Evolutionary conservation across 371 early-diverging fungal species (phyloP), one percentile per base, ranked within the genome.

Genomic region (Mortierella sp.): DNA sequence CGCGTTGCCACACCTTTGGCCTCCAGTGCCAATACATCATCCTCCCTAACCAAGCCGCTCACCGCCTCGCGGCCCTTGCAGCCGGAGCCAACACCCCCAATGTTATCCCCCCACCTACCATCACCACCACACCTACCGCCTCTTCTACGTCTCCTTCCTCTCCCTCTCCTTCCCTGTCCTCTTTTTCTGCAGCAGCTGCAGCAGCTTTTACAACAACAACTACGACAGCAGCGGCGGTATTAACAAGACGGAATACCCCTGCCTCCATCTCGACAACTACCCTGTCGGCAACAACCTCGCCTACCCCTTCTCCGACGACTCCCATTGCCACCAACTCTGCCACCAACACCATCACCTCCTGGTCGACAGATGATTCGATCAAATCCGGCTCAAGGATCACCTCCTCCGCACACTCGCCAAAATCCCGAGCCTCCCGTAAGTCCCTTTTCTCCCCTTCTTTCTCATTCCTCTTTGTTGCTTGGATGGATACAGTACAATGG

Each of bases 11-110:
- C 41, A 77, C 82, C 71, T 85, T 85, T 58, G 81, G 82, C 44
- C 79, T 85, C 21, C 78, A 78, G 79, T 85, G 85, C 76, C 82
- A 85, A 48, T 85, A 85, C 77, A 85, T 81, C 48, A 75, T 81
- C 68, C 85, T 85, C 24, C 85, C 85, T 32, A 85, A 85, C 63
- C 85, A 85, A 54, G 79, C 82, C 18, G 79, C 85, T 60, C 79
- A 81, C 24, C 46, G 85, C 46, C 74, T 79, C 32, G 82, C 82
- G 1, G 70, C 75, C 60, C 27, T 78, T 32, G 68, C 94, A 71
- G 55, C 75, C n/a, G 60, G 70, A 68, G 68, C 24, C 32, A 70
- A 43, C 71, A 46, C 70, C 6, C 41, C 43, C 21, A 51, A 70
- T 27, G 32, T 48, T 6, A 29, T 70, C 75, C 65, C 58, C 6